Conservation (phyloP, 495 filamentous ascomycete species). For the Tetracladium setigerum region DNA sequence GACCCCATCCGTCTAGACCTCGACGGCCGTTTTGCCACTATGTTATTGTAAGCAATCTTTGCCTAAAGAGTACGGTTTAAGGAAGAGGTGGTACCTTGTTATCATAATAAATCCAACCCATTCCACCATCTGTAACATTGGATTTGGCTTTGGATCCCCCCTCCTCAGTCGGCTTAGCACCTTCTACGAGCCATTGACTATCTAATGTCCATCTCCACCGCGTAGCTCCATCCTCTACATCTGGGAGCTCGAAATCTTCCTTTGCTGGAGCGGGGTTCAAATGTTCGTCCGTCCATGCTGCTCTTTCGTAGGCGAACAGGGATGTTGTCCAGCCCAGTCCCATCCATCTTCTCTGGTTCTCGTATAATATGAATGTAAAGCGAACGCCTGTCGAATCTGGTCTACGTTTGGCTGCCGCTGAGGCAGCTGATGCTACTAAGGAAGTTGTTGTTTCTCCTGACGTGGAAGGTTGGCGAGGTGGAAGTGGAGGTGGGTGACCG, state of each 20-base stretch:
- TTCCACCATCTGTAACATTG: slow-evolving; percentile 49
- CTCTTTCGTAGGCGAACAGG: slow-evolving; percentile 79
- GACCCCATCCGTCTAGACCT: slow-evolving; percentile 86
- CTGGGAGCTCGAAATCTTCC: slow-evolving; percentile 78
- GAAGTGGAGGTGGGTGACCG: slow-evolving; percentile 16
- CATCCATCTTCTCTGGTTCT: slow-evolving; percentile 94
- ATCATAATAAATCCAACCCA: slow-evolving; percentile 96
- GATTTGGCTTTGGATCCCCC: slow-evolving; percentile 25
- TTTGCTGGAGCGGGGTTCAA: slow-evolving; percentile 70
- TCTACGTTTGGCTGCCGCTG: slow-evolving; percentile 34
- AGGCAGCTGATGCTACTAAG: slow-evolving; percentile 41
- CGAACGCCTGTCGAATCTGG: slow-evolving; percentile 66
- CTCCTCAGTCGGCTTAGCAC: slow-evolving; percentile 48
- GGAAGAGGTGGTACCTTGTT: slow-evolving; percentile 69
- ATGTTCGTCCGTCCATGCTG: slow-evolving; percentile 93
- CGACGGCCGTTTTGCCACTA: slow-evolving; percentile 91
- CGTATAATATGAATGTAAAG: slow-evolving; percentile 93
- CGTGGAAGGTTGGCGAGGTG: slow-evolving; percentile 28
- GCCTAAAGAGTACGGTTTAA: not conserved
- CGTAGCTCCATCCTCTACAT: slow-evolving; percentile 72
- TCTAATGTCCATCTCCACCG: slow-evolving; percentile 85
- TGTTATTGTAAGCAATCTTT: slow-evolving; percentile 6
- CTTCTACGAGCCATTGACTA: slow-evolving; percentile 83
- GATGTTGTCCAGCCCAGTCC: slow-evolving; percentile 92
- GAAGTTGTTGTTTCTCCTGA: slow-evolving; percentile 28